These are phyloP conservation scores for Saccharomyces hybrid DNA, from an alignment of 1,139 yeast species.

Conservation along the genomic window DNA sequence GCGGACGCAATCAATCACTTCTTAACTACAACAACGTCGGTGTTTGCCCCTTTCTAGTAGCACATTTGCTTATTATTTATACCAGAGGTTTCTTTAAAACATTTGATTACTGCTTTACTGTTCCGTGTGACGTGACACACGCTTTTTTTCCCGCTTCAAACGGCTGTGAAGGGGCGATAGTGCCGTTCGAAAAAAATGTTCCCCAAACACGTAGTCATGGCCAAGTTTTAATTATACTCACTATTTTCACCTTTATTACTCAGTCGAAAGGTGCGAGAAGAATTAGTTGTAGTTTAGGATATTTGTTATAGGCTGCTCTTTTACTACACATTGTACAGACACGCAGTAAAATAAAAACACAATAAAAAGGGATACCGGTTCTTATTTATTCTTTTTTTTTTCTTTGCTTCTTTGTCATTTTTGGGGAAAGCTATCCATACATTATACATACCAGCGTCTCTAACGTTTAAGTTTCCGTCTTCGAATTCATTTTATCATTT, in stretches of 20 bases:
- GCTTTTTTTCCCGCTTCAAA: not conserved
- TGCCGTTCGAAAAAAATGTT: not conserved
- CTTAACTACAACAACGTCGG: not conserved
- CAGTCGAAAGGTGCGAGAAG: not conserved
- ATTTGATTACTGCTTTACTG: not conserved
- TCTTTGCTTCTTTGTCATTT: not conserved
- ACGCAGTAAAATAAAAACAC: not conserved
- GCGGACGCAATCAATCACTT: not conserved
- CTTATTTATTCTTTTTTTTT: not conserved
- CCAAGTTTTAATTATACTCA: not conserved
- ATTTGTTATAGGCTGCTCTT: not conserved
- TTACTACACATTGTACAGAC: not conserved
- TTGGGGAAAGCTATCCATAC: not conserved
- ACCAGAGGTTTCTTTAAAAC: not conserved
- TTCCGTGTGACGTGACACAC: not conserved
- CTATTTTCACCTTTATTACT: not conserved
- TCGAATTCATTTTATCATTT: not conserved
- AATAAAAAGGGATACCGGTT: not conserved
- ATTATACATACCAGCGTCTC: too few relatives aligned
- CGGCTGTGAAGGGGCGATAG: conserved; percentile 1
- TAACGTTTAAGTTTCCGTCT: not conserved
- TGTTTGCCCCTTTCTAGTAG: not conserved
- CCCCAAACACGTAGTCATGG: not conserved
- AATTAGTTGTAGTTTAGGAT: not conserved
- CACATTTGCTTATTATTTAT: not conserved